phyloP scores from a whole-genome alignment of 2,329 filamentous ascomycete species.

The Phialemonium atrogriseum region DNA sequence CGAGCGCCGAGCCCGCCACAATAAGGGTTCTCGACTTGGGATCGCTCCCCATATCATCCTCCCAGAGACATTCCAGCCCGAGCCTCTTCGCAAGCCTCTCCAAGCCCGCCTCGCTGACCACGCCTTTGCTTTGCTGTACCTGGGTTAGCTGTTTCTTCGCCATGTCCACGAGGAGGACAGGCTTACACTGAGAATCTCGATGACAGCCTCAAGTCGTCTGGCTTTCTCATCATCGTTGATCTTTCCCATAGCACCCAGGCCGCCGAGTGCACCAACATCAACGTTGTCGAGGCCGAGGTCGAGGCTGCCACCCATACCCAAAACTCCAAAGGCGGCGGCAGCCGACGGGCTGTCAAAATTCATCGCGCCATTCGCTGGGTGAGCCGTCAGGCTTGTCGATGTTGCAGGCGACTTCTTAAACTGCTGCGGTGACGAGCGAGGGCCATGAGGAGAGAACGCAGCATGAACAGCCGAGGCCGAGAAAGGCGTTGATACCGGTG shows the following conservation, averaged over 20 bases:
- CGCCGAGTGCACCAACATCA: slow-evolving; percentile 37
- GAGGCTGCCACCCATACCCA: slow-evolving; percentile 40
- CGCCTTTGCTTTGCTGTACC: slow-evolving; percentile 40
- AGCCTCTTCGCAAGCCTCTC: slow-evolving; percentile 59
- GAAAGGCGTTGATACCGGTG: slow-evolving; percentile 60
- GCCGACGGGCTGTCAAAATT: slow-evolving; percentile 59
- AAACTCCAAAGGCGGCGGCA: slow-evolving; percentile 50
- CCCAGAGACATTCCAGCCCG: slow-evolving; percentile 57
- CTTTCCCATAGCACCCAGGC: slow-evolving; percentile 30
- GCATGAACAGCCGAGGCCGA: slow-evolving; percentile 44
- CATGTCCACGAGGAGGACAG: slow-evolving; percentile 13
- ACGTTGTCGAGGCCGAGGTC: slow-evolving; percentile 47
- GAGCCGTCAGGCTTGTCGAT: slow-evolving; percentile 37
- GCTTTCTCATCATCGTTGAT: slow-evolving; percentile 39
- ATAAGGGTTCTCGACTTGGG: slow-evolving; percentile 47
- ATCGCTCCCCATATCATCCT: slow-evolving; percentile 39
- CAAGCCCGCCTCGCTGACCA: slow-evolving; percentile 68
- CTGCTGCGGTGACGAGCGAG: slow-evolving; percentile 54
- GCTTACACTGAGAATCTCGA: slow-evolving; percentile 39
- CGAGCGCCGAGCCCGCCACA: slow-evolving; percentile 53
- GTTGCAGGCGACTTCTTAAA: slow-evolving; percentile 56
- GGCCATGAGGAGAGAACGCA: slow-evolving; percentile 51
- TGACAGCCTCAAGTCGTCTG: slow-evolving; percentile 44
- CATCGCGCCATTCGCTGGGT: slow-evolving; percentile 35
- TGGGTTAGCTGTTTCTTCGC: too few relatives aligned